A percentile compares a stretch with the other conserved stretches of the same genome.
Conservation (phyloP, 2,329 filamentous ascomycete species). For the Mariannaea elegans region DNA sequence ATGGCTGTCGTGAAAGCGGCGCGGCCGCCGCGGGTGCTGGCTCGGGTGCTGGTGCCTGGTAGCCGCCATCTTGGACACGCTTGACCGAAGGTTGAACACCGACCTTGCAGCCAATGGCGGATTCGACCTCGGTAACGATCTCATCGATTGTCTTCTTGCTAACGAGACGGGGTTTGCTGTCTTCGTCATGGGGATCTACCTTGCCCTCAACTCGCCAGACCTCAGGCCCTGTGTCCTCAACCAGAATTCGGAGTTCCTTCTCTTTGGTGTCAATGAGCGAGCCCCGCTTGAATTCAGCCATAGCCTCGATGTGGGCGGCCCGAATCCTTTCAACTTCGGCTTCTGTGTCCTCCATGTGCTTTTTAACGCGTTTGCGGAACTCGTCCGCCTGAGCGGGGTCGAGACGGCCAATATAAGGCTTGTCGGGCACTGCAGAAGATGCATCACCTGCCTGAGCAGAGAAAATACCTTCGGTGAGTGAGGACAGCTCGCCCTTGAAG, state of each 20-base stretch:
- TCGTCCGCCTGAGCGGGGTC: conserved; percentile 82
- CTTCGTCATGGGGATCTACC: conserved; percentile 61
- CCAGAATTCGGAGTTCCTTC: conserved; percentile 74
- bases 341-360: conserved; percentile 76
- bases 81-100: conserved; percentile 70
- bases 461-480: conserved; percentile 86
- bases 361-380: conserved; percentile 80
- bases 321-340: conserved; percentile 88
- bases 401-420: conserved; percentile 70
- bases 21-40: conserved; percentile 47
- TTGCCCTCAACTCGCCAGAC: conserved; percentile 70
- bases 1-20: conserved; percentile 62
- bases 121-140: conserved; percentile 79
- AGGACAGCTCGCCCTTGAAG: conserved; percentile 81
- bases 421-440: conserved; percentile 56
- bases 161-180: conserved; percentile 45
- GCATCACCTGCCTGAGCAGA: conserved; percentile 67
- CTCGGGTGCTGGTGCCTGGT: conserved; percentile 67
- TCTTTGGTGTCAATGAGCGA: conserved; percentile 79
- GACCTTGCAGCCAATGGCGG: conserved; percentile 72
- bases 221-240: conserved; percentile 68
- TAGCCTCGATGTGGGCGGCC: conserved; percentile 76
- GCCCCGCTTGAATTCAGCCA: conserved; percentile 78
- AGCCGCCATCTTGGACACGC: conserved; percentile 81
- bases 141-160: conserved; percentile 70